Evolutionary conservation across 106 monocot species (phyloP), one percentile per base, ranked within the genome.

Genomic region (Dendrobium huoshanense): DNA sequence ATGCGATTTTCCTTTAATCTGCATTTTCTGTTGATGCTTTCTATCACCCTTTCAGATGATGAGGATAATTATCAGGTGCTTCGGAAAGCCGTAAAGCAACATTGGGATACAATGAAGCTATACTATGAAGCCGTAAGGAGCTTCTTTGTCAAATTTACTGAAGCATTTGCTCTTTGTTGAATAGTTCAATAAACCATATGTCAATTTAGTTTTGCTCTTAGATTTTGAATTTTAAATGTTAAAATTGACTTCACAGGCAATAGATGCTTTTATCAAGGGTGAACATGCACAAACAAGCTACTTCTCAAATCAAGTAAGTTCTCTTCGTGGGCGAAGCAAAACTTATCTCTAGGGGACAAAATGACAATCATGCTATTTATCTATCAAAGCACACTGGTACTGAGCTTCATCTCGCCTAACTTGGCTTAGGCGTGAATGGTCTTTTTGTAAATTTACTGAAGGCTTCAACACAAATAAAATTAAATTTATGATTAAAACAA

Each of bases 51-150:
- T 37, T 75, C 25, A 59, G 88, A 67, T 67, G 84, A 91, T 61
- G 83, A 87, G 15, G 91, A 96, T 61, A 72, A 84, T 24, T 96
- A 88, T 72, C 73, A 83, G 77, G 47, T 80, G 55, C 88, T 87
- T 33, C 79, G 96, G 61, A 85, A 59, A 81, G 88, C 84, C 81
- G 85, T 84, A 76, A 96, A 96, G 77, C 79, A 84, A 64, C 89
- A 93, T 44, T 90, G 96, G 96, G 83, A 87, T 70, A 73, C 80
- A 42, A 96, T 91, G 96, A 96, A 91, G 83, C 43, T 81, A 87
- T 90, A 87, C 72, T 96, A 91, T 85, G 87, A 84, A 87, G 87
- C 91, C 79, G 96, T 96, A 88, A 89, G 91, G 42, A 68, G 27
- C 51, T 25, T 87, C n/a, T 41, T 33, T 40, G 29, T 37, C 51